Base-by-base conservation (phyloP, 495 filamentous ascomycete species). In the Aspergillus carlsbadensis region DNA sequence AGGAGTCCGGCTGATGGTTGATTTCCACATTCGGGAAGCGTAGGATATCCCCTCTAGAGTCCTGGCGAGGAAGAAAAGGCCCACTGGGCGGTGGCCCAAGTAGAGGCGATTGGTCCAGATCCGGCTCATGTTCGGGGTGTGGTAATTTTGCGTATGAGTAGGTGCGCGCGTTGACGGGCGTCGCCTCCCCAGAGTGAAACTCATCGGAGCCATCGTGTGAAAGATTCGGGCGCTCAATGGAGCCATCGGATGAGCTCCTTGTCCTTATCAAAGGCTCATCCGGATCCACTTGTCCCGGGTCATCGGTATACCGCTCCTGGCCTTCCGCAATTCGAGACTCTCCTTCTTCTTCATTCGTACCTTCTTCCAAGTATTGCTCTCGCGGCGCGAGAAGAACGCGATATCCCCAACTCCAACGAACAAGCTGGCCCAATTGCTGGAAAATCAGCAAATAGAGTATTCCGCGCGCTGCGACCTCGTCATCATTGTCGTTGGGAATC, bases 331-430 rank as follows among this genome's bases (percentile, higher is more conserved):
- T 72, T 5, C 59, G 60, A 7, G 75, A 68, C 13, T 71, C 67
- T 36, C 81, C 78, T 17, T 80, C 68, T 13, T 73, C 76, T 41
- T 83, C 26, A 29, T 29, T 79, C 36, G 87, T 84, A 17, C 77
- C 78, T 57, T 89, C 87, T 54, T 87, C 86, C n/a, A 73, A 44
- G 43, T 70, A 79, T 17, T 68, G 71, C 22, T 84, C 81, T 54
- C 87, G 84, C 3, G 91, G 90, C 14, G 91, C 92, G 7, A 98
- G 78, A 14, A 98, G 75, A 39, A 98, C 84, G 64, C 96, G 90
- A 64, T 95, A 97, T 8, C 94, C 94, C 95, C 95, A 98, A 60
- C 90, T 97, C 94, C 94, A 98, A 51, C 94, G 81, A 44, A 98
- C 87, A 18, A 97, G 78, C 70, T 98, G 94, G 20, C 94, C 94